Conservation (phyloP, 768 basidiomycete genomes). For the Lyophyllum atratum region DNA sequence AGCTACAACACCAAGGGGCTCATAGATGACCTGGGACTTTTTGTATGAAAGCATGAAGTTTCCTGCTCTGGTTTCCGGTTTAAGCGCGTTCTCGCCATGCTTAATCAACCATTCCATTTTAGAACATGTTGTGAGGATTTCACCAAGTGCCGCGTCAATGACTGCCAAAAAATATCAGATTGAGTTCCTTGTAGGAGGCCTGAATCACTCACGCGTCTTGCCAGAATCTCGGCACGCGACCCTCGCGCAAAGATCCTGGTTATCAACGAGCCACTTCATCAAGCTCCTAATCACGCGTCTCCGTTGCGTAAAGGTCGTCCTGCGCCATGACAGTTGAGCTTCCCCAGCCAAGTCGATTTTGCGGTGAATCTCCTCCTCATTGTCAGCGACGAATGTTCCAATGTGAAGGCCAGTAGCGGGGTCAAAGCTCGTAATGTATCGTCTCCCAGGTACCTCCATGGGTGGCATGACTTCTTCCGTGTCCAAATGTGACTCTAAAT, state of each 20-base stretch:
- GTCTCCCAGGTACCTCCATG: conserved; percentile 43
- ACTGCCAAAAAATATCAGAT: conserved; percentile 45
- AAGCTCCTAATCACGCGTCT: conserved; percentile 84
- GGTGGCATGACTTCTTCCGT: conserved; percentile 56
- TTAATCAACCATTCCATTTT: conserved; percentile 93
- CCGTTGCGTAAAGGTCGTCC: conserved; percentile 77
- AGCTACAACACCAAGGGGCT: conserved; percentile 90
- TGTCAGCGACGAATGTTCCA: conserved; percentile 75
- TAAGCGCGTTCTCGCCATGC: conserved; percentile 77
- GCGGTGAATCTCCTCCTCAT: conserved; percentile 64
- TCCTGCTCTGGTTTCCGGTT: conserved; percentile 68
- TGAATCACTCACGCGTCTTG: conserved; percentile 74
- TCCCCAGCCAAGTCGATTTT: conserved; percentile 67
- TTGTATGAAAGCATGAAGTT: conserved; percentile 78
- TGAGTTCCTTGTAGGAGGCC: neutral
- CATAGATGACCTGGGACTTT: conserved; percentile 76
- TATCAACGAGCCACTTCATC: conserved; percentile 90
- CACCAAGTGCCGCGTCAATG: conserved; percentile 92
- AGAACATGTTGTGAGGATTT: conserved; percentile 91
- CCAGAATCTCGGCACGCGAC: conserved; percentile 94
- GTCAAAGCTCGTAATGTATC: conserved; percentile 90
- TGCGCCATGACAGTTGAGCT: conserved; percentile 75
- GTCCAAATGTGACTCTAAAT: conserved; percentile 64
- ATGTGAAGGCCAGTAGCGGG: conserved; percentile 87
- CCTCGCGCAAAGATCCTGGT: conserved; percentile 83